Evolutionary conservation across 179 eudicot species (phyloP), one percentile per base, ranked within the genome.

Genomic region (Spergularia azorica): DNA sequence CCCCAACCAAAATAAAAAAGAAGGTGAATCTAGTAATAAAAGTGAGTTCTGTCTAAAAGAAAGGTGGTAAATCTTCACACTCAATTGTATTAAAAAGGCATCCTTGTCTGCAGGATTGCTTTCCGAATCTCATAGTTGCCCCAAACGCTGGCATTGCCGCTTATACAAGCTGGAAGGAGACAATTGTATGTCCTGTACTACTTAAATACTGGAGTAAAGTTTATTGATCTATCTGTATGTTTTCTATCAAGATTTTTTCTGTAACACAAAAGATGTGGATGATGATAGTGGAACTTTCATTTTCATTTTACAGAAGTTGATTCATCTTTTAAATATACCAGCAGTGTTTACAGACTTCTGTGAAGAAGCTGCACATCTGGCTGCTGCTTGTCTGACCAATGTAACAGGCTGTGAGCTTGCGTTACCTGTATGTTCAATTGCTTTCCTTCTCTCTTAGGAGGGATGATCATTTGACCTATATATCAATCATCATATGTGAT

Each of bases 81-180:
- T 26, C 32, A 48, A 57, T 58, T 77, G 17, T 26, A 32, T 55
- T 52, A 63, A 62, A 5, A 64, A 56, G 13, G 38, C 6, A 17
- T 43, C 15, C 16, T 26, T 61, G 38, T 70, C 54, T 71, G 50
- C 86, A 95, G 98, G 90, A 89, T 69, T 80, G 84, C 55, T 79
- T 65, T 63, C 98, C 97, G 67, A 81, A 90, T 79, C 62, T 95
- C 77, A 83, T 95, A 62, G 75, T 93, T 38, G 94, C 97, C 26
- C 91, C 97, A 73, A 95, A 95, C 84, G 98, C 97, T 75, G 98
- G 97, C 72, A 51, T 93, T 73, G 98, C 97, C 73, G 98, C 95
- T 69, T 93, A 86, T 86, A 84, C 78, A 43, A 92, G 93, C 91
- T 95, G 98, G 98, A 76, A 80, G 74, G 90, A 93, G 43, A 91